Conservation (phyloP, 108 stramenopile genomes). For the Aureococcus anophagefferens region DNA sequence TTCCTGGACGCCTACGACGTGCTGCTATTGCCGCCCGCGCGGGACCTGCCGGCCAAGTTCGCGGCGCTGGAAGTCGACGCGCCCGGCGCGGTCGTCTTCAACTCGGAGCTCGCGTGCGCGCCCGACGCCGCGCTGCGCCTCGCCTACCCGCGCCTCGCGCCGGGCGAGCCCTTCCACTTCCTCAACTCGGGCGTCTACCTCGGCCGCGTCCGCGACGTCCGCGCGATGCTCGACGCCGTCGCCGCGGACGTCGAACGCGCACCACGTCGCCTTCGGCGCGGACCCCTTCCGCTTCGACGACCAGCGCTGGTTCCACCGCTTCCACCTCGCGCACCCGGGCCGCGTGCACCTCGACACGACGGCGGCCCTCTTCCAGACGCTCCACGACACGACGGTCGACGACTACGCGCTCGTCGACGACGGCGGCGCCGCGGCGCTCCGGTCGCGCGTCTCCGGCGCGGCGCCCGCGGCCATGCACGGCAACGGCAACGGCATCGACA, state of each 20-base stretch:
- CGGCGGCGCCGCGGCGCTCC: not conserved
- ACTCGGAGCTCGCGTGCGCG: not conserved
- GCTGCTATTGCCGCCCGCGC: not conserved
- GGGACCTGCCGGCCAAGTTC: not conserved
- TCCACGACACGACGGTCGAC: not conserved
- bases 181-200: not conserved
- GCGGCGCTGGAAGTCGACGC: not conserved
- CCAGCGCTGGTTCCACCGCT: not conserved
- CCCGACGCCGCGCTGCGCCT: not conserved
- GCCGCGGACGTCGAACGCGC: not conserved
- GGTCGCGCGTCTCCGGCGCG: not conserved
- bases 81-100: not conserved
- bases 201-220: not conserved
- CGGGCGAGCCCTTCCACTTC: not conserved
- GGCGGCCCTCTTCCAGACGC: not conserved
- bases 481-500: not conserved
- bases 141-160: not conserved
- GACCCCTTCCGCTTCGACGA: not conserved
- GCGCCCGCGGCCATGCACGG: not conserved
- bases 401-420: not conserved
- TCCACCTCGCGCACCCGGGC: not conserved
- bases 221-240: not conserved
- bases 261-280: not conserved
- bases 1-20: slow-evolving; percentile 1
- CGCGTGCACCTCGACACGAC: not conserved